These are phyloP conservation scores for Rhytidiadelphus loreus DNA, from an alignment of 225 moss, liverwort and hornwort genomes.

Conservation along the genomic window DNA sequence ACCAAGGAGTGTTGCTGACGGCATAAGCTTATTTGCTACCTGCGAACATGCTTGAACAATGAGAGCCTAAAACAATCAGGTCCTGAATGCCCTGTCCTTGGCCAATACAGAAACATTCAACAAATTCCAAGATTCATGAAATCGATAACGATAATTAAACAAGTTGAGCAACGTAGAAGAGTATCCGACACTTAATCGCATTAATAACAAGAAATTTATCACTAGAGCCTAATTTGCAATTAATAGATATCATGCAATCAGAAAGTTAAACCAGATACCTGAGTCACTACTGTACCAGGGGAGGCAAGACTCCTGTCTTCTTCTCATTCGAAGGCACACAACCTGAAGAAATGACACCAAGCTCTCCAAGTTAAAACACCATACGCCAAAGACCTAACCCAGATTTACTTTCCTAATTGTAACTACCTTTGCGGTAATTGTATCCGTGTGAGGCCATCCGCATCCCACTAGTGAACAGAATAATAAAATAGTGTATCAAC, in stretches of 20 bases:
- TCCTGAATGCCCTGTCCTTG: background rate
- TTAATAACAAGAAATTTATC: background rate
- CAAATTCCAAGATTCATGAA: background rate
- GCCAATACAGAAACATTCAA: background rate
- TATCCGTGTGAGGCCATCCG: background rate
- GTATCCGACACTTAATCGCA: background rate
- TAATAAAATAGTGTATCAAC: background rate
- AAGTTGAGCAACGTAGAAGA: background rate
- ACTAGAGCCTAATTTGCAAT: background rate
- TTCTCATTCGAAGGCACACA: conserved; percentile 19
- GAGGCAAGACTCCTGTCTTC: conserved; percentile 1
- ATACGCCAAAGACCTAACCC: background rate
- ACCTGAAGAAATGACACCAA: conserved; percentile 15
- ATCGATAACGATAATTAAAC: background rate
- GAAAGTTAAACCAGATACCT: conserved; percentile 24
- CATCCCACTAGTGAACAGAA: background rate
- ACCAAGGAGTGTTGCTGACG: conserved; percentile 45
- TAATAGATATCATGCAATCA: background rate
- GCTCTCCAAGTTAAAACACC: background rate
- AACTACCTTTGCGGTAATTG: background rate
- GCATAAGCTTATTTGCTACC: conserved; percentile 65
- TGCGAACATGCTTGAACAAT: conserved; percentile 41
- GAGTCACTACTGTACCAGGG: conserved; percentile 18
- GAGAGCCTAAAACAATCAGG: conserved; percentile 15
- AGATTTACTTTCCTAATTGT: background rate